These are phyloP conservation scores for Suillus occidentalis DNA, from an alignment of 768 basidiomycete species.

Conservation along the genomic window DNA sequence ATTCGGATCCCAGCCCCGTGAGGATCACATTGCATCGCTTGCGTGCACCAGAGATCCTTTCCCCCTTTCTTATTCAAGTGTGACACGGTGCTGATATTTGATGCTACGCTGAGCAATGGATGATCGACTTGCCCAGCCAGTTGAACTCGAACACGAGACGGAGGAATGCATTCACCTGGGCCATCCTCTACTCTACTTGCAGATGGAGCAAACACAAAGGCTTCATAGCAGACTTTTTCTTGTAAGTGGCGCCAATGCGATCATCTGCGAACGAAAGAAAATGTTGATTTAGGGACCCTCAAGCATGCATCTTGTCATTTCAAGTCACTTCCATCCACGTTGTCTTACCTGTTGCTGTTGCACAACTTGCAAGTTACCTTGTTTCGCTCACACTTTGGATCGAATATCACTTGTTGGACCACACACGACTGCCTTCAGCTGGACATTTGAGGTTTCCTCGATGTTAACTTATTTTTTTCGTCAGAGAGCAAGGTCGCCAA, in stretches of 20 bases:
- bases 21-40: no score
- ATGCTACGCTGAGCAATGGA: slow-evolving; percentile 43
- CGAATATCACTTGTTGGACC: slow-evolving; percentile 28
- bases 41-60: not conserved
- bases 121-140: slow-evolving; percentile 30
- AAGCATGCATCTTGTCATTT: slow-evolving; percentile 31
- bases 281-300: not conserved
- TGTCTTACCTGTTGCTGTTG: slow-evolving; percentile 16
- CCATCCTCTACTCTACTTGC: slow-evolving; percentile 30
- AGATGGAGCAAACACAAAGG: slow-evolving; percentile 37
- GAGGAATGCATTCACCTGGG: slow-evolving; percentile 44
- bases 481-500: slow-evolving; percentile 5
- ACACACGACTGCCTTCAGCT: slow-evolving; percentile 28
- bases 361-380: slow-evolving; percentile 24
- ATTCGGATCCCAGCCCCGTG: not conserved
- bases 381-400: slow-evolving; percentile 27
- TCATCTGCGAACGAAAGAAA: not conserved
- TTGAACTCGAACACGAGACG: slow-evolving; percentile 45
- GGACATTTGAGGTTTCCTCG: slow-evolving; percentile 33
- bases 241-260: slow-evolving; percentile 36
- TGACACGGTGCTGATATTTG: slow-evolving; percentile 38
- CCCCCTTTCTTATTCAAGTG: slow-evolving; percentile 44
- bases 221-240: slow-evolving; percentile 61
- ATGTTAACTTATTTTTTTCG: slow-evolving; percentile 22
- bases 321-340: slow-evolving; percentile 24